Evolutionary conservation across 768 basidiomycete species (phyloP), one percentile per base, ranked within the genome.

Genomic region (Coprinopsis cinerea): DNA sequence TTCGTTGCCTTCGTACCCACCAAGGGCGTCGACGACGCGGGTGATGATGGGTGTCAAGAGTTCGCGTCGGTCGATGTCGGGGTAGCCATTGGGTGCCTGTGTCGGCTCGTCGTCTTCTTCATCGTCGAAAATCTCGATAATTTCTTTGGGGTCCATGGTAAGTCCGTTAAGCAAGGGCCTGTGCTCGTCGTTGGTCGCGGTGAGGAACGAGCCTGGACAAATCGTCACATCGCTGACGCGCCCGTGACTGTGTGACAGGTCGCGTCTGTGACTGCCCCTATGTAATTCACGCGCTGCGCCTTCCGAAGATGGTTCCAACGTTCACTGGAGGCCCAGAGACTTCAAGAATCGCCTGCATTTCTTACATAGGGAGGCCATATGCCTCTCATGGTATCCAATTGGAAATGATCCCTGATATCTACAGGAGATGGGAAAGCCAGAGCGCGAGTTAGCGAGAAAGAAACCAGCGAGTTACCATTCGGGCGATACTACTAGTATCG

Each of bases 11-110:
- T 92, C 87, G 55, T 76, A 70, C 1, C 90, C 90, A 35, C 90
- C 90, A 0, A 92, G 72, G 1, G 90, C 90, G 57, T 85, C 83
- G 23, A 92, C 82, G 27, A 92, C 88, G 55, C 79, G 77, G 34
- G 74, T 77, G 42, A 92, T 79, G 26, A 87, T 73, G 1, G 86
- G 85, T 44, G 76, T 75, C 25, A 92, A 72, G 20, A 87, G 68
- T 3, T 73, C 64, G 46, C 83, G 77, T 43, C 77, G 66, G 45
- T 78, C 67, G 41, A 39, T 13, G 26, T 43, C 67, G 52, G 18
- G 5, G 22, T 23, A 11, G 17, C 30, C 28, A 22, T 17, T 27
- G 15, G 4, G 61, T 53, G 4, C 45, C 13, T 57, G 30, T 7
- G 15, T 18, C 17, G 36, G 47, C 13, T 64, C 62, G 30, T 55